These are phyloP conservation scores for Trametes villosa DNA, from an alignment of 768 basidiomycete species.

Conservation along the genomic window DNA sequence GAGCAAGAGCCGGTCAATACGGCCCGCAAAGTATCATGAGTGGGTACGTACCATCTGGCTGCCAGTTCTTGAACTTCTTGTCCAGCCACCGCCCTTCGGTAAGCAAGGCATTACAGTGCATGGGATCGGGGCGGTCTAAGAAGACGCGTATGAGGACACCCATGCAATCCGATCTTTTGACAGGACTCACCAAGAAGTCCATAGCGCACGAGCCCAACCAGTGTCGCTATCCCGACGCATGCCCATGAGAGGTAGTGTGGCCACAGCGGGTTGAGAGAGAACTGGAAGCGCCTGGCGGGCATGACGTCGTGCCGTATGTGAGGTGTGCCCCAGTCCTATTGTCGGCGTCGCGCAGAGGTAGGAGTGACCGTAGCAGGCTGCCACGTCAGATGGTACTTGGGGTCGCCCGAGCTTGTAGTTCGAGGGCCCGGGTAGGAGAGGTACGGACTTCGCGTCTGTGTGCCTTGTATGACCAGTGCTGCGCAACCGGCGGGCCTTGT, in stretches of 20 bases:
- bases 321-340: not conserved
- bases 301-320: slow-evolving; percentile 19
- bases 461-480: too few relatives aligned
- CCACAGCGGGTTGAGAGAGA: slow-evolving; percentile 46
- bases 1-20: slow-evolving; percentile 14
- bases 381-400: too few relatives aligned
- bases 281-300: slow-evolving; percentile 31
- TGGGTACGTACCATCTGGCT: slow-evolving; percentile 71
- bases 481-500: too few relatives aligned
- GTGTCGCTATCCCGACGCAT: slow-evolving; percentile 43
- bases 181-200: slow-evolving; percentile 48
- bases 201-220: slow-evolving; percentile 49
- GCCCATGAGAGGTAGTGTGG: slow-evolving; percentile 51
- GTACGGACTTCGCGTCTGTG: too few relatives aligned
- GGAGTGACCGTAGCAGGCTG: too few relatives aligned
- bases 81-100: slow-evolving; percentile 83
- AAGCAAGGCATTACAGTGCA: slow-evolving; percentile 72
- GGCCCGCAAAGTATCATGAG: not conserved
- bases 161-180: too few relatives aligned
- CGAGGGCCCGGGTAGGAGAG: too few relatives aligned
- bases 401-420: too few relatives aligned
- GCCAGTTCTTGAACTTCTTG: slow-evolving; percentile 70
- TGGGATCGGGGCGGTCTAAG: slow-evolving; percentile 72
- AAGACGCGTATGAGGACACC: not conserved
- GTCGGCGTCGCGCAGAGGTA: not conserved